phyloP scores from a whole-genome alignment of 805 yeast species.

The Saccharomycopsis fibuligera region DNA sequence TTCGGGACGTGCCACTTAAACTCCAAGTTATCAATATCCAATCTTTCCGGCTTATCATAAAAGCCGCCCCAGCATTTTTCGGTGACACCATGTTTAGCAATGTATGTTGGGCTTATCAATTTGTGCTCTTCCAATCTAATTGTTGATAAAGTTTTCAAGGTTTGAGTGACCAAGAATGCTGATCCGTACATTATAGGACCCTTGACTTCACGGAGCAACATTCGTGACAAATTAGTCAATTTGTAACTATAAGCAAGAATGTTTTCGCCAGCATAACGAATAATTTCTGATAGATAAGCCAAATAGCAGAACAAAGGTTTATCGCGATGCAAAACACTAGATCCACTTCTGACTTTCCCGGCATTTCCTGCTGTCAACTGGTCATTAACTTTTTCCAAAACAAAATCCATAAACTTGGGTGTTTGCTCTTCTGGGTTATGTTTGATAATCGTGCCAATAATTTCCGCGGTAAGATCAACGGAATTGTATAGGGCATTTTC shows the following conservation, averaged over 20 bases:
- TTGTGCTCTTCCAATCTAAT: constrained; percentile 53
- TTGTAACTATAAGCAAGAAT: constrained; percentile 40
- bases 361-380: constrained; percentile 78
- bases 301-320: constrained; percentile 66
- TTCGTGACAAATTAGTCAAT: constrained; percentile 39
- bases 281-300: constrained; percentile 59
- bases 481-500: constrained; percentile 52
- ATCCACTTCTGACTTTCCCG: constrained; percentile 61
- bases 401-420: constrained; percentile 35
- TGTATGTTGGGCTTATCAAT: constrained; percentile 27
- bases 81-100: constrained; percentile 32
- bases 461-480: constrained; percentile 61
- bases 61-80: constrained; percentile 71
- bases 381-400: constrained; percentile 47
- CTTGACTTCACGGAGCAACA: constrained; percentile 41
- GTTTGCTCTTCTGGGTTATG: constrained; percentile 50
- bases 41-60: constrained; percentile 50
- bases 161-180: constrained; percentile 60
- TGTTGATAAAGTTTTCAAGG: constrained; percentile 56
- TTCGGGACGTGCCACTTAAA: constrained; percentile 77
- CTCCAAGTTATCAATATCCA: constrained; percentile 40
- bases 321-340: constrained; percentile 71
- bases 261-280: constrained; percentile 58
- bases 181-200: constrained; percentile 63
- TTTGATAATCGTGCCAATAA: constrained; percentile 66